Percentiles rank a stretch among this genome's conserved stretches.
phyloP scores from a whole-genome alignment of 352 stramenopile species.

The Phytophthora pluvialis region DNA sequence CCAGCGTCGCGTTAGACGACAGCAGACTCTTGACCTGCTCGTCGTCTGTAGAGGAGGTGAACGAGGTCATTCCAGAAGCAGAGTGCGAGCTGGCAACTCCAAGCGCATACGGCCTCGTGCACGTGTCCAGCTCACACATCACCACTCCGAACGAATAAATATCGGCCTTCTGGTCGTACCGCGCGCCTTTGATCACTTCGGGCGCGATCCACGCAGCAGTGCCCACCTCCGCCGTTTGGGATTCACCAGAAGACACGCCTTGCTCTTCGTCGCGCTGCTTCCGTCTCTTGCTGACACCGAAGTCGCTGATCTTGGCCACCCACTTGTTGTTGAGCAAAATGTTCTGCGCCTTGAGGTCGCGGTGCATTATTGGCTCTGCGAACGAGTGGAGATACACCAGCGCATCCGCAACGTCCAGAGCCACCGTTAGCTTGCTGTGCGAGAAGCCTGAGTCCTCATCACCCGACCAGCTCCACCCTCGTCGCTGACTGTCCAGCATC shows the following conservation, averaged over 20 bases:
- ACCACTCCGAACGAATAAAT: slow-evolving; percentile 69
- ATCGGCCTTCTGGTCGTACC: slow-evolving; percentile 55
- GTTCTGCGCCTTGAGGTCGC: slow-evolving; percentile 67
- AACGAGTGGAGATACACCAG: slow-evolving; percentile 56
- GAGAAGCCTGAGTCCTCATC: slow-evolving; percentile 31
- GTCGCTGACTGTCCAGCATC: slow-evolving; percentile 35
- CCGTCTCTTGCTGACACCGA: slow-evolving; percentile 56
- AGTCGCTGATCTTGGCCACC: slow-evolving; percentile 65
- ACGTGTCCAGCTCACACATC: slow-evolving; percentile 60
- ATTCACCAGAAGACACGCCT: slow-evolving; percentile 25
- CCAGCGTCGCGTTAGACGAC: slow-evolving; percentile 49
- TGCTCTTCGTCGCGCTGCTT: slow-evolving; percentile 19
- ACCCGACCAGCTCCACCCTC: slow-evolving; percentile 42
- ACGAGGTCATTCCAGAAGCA: slow-evolving; percentile 39
- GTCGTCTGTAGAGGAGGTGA: slow-evolving; percentile 14
- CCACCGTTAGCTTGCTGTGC: slow-evolving; percentile 41
- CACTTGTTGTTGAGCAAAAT: slow-evolving; percentile 55
- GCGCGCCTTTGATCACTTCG: slow-evolving; percentile 54
- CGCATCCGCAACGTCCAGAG: slow-evolving; percentile 44
- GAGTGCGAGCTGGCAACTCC: slow-evolving; percentile 29
- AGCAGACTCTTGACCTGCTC: slow-evolving; percentile 28
- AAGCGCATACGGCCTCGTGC: slow-evolving; percentile 46
- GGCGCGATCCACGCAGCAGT: slow-evolving; percentile 65
- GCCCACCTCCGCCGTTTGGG: slow-evolving; percentile 54
- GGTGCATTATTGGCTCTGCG: slow-evolving; percentile 52